Evolutionary conservation across 805 yeast species (phyloP).

Genomic region (Hanseniaspora taiwanica): DNA sequence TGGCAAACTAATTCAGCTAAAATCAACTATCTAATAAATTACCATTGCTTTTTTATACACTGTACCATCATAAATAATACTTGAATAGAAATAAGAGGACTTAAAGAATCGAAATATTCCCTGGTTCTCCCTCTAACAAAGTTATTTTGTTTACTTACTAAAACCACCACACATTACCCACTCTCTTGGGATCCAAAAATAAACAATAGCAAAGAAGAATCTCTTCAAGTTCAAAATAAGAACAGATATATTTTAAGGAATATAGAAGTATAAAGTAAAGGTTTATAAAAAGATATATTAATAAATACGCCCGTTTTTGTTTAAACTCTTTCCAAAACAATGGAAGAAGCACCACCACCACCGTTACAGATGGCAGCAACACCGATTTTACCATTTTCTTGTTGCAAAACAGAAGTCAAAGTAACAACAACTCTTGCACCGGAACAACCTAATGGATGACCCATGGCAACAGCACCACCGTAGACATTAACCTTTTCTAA

Average conservation of each 20-base stretch:
- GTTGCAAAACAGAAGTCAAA: slow-evolving; percentile 60
- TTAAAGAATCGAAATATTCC: no score
- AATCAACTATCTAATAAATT: no score
- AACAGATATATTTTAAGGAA: no score
- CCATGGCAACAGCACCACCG: slow-evolving; percentile 94
- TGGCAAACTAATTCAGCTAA: no score
- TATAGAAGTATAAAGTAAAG: no score
- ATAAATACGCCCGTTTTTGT: not conserved
- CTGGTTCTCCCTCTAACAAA: not conserved
- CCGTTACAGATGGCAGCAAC: slow-evolving; percentile 97
- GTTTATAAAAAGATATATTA: not conserved
- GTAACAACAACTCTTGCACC: slow-evolving; percentile 92
- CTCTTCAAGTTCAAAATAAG: no score
- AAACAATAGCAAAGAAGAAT: no score
- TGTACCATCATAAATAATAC: not conserved
- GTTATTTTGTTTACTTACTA: no score
- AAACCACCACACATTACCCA: no score
- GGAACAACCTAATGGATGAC: slow-evolving; percentile 93
- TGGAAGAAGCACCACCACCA: slow-evolving; percentile 97
- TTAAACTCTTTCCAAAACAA: slow-evolving; percentile 64
- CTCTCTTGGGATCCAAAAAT: no score
- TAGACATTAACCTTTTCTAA: slow-evolving; percentile 65
- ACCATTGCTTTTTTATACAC: not conserved
- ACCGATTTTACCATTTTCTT: slow-evolving; percentile 82
- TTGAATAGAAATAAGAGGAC: no score